Percentiles rank a stretch among this genome's conserved stretches.
These are phyloP conservation scores for Yamadazyma kanchanaburiensis DNA, from an alignment of 1,139 yeast genomes.

Conservation along the genomic window DNA sequence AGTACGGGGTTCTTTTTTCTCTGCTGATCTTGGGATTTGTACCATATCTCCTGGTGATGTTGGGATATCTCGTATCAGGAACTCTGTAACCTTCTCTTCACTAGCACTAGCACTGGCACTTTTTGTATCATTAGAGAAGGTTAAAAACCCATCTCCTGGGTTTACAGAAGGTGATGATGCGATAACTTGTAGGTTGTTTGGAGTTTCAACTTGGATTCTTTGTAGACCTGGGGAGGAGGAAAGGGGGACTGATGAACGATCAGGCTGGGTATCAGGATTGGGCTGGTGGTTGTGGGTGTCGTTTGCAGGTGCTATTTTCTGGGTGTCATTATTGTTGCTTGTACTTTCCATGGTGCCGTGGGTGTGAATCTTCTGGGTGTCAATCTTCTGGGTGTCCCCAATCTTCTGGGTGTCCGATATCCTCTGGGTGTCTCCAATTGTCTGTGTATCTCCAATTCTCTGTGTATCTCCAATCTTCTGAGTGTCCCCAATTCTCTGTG, in stretches of 20 bases:
- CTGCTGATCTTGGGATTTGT: conserved; percentile 15
- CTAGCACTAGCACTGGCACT: too few relatives aligned
- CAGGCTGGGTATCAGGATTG: too few relatives aligned
- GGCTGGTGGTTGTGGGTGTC: too few relatives aligned
- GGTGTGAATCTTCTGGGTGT: conserved; percentile 1
- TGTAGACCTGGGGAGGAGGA: too few relatives aligned
- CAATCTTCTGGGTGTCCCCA: neutral
- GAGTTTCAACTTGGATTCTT: too few relatives aligned
- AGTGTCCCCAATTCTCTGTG: conserved; percentile 1
- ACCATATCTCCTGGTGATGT: conserved; percentile 7
- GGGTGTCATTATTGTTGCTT: neutral
- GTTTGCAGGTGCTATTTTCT: too few relatives aligned
- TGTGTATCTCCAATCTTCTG: neutral
- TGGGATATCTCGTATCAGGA: neutral
- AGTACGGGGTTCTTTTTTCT: conserved; percentile 9
- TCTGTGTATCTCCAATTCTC: conserved; percentile 5
- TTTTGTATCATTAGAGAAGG: too few relatives aligned
- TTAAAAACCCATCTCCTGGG: conserved; percentile 6
- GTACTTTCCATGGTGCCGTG: neutral
- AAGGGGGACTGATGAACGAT: too few relatives aligned
- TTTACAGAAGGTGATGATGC: too few relatives aligned
- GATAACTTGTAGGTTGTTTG: too few relatives aligned
- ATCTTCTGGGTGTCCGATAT: too few relatives aligned
- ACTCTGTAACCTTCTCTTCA: too few relatives aligned
- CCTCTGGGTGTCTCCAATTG: neutral